phyloP scores from a whole-genome alignment of 768 basidiomycete genomes.

The Phlegmacium glaucopus region DNA sequence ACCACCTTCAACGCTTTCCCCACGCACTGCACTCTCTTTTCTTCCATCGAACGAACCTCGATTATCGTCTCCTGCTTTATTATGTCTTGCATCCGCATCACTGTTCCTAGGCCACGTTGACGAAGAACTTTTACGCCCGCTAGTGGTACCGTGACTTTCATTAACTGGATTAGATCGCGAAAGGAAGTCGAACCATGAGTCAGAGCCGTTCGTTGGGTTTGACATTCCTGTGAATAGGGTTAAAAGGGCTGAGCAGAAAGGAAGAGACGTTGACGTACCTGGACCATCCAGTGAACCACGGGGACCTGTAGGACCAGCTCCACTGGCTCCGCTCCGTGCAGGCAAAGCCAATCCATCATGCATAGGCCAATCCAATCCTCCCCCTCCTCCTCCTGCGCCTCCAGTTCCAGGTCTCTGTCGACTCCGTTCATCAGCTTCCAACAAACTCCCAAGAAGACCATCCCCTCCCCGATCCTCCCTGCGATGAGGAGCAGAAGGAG shows the following conservation, averaged over 20 bases:
- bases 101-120: no score
- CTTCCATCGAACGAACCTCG: no score
- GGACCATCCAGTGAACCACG: not conserved
- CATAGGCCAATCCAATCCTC: not conserved
- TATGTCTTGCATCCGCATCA: no score
- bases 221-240: not conserved
- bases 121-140: no score
- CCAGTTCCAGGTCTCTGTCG: not conserved
- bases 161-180: not conserved
- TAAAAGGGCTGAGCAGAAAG: not conserved
- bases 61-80: no score
- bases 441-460: not conserved
- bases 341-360: not conserved
- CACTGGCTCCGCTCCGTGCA: not conserved
- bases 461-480: not conserved
- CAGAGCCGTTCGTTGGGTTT: not conserved
- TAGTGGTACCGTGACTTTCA: no score
- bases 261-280: not conserved
- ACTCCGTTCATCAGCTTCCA: not conserved
- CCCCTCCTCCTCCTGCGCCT: not conserved
- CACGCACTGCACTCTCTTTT: no score
- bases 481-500: not conserved
- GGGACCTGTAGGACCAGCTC: not conserved
- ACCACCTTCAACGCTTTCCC: no score
- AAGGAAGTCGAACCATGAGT: not conserved